Evolutionary conservation across 345 rosid genomes (phyloP).

Genomic region (Aquilaria sinensis): DNA sequence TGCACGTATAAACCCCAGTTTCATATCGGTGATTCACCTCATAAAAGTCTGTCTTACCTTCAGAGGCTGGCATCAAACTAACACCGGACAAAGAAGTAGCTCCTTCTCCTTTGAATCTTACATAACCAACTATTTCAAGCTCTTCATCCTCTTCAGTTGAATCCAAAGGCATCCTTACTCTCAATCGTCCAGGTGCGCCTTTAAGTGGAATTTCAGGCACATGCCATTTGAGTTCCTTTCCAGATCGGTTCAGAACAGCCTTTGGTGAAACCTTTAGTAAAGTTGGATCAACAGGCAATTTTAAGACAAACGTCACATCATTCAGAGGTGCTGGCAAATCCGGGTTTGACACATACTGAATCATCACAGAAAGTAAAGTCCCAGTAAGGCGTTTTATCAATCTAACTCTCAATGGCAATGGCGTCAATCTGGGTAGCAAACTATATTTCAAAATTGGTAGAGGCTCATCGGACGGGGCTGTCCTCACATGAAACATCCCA

Average conservation of each 20-base stretch:
- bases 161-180: conserved; percentile 89
- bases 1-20: conserved; percentile 73
- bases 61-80: conserved; percentile 59
- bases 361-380: conserved; percentile 93
- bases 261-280: conserved; percentile 92
- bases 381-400: conserved; percentile 80
- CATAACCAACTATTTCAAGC: conserved; percentile 65
- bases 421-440: conserved; percentile 72
- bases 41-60: conserved; percentile 74
- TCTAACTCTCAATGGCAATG: conserved; percentile 86
- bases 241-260: conserved; percentile 78
- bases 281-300: conserved; percentile 92
- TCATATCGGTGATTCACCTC: conserved; percentile 78
- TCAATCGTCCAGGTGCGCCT: conserved; percentile 69
- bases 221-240: conserved; percentile 87
- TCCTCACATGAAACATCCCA: conserved; percentile 90
- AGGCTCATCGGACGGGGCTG: conserved; percentile 86
- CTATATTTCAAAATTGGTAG: conserved; percentile 88
- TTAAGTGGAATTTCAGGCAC: conserved; percentile 73
- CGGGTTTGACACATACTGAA: conserved; percentile 87
- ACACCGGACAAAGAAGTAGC: conserved; percentile 58
- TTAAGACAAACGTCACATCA: conserved; percentile 72
- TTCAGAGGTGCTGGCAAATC: conserved; percentile 61
- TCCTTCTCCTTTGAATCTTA: conserved; percentile 72
- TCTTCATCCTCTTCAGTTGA: conserved; percentile 60